These are phyloP conservation scores for Claviceps sp. DNA, from an alignment of 2,329 filamentous ascomycete species.

Conservation along the genomic window DNA sequence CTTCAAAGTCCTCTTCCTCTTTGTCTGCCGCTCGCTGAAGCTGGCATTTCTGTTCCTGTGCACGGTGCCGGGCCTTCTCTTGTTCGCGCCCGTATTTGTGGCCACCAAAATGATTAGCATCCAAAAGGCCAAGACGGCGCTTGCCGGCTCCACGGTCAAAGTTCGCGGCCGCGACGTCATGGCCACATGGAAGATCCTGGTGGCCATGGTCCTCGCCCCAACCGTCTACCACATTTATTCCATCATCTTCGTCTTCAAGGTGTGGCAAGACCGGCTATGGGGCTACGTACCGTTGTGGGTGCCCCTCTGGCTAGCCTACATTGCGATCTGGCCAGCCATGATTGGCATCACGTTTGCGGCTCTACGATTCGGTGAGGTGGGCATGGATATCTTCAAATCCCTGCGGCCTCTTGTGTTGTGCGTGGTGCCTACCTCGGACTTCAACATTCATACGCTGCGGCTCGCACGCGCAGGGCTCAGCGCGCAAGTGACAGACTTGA, in stretches of 20 bases:
- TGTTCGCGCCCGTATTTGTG: conserved; percentile 83
- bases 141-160: conserved; percentile 79
- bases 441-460: conserved; percentile 69
- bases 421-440: conserved; percentile 71
- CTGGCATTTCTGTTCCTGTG: conserved; percentile 63
- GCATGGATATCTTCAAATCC: conserved; percentile 97
- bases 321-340: conserved; percentile 68
- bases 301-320: conserved; percentile 63
- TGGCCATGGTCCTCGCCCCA: conserved; percentile 73
- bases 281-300: conserved; percentile 72
- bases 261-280: conserved; percentile 67
- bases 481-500: conserved; percentile 72
- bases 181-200: conserved; percentile 86
- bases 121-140: conserved; percentile 68
- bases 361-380: conserved; percentile 90
- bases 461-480: conserved; percentile 60
- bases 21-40: conserved; percentile 71
- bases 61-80: conserved; percentile 71
- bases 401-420: conserved; percentile 76
- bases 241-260: conserved; percentile 58
- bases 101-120: conserved; percentile 71
- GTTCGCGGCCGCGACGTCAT: conserved; percentile 80
- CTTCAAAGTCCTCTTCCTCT: conserved; percentile 57
- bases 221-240: conserved; percentile 75
- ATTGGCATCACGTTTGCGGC: conserved; percentile 84